Evolutionary conservation across 306 rosid genomes (phyloP).

Genomic region (Myrica gale): DNA sequence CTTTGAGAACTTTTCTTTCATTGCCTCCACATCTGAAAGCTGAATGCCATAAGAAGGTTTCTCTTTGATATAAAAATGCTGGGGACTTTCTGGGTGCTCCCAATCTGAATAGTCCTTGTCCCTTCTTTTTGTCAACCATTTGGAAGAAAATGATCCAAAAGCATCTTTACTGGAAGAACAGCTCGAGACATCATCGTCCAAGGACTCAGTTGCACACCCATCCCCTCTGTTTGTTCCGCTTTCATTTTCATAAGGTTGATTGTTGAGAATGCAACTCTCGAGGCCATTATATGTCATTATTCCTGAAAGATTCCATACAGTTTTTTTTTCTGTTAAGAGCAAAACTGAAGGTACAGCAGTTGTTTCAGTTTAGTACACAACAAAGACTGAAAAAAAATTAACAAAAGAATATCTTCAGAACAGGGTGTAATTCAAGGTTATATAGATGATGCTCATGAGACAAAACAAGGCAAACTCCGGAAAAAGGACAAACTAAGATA

Average conservation of each 20-base stretch:
- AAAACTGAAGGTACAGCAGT: slow-evolving; percentile 11
- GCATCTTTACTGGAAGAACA: slow-evolving; percentile 68
- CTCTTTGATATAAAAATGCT: slow-evolving; percentile 54
- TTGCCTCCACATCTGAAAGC: slow-evolving; percentile 61
- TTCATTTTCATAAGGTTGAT: slow-evolving; percentile 62
- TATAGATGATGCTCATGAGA: background rate
- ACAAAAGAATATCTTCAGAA: background rate
- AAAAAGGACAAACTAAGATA: background rate
- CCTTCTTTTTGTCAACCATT: slow-evolving; percentile 60
- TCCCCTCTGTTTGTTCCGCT: slow-evolving; percentile 80
- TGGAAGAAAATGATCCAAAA: slow-evolving; percentile 79
- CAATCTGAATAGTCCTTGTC: slow-evolving; percentile 63
- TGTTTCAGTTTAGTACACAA: background rate
- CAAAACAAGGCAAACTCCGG: background rate
- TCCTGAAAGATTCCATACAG: slow-evolving; percentile 51
- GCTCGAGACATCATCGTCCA: background rate
- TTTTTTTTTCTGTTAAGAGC: background rate
- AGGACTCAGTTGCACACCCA: slow-evolving; percentile 61
- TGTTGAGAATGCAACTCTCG: slow-evolving; percentile 72
- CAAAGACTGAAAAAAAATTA: slow-evolving; percentile 4
- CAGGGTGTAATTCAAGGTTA: background rate
- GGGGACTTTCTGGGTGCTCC: slow-evolving; percentile 64
- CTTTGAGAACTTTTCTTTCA: slow-evolving; percentile 84
- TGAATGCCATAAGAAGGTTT: slow-evolving; percentile 49
- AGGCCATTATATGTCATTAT: slow-evolving; percentile 85